Conservation (phyloP, 441 rosid genomes). For the Gossypium gossypioides region DNA sequence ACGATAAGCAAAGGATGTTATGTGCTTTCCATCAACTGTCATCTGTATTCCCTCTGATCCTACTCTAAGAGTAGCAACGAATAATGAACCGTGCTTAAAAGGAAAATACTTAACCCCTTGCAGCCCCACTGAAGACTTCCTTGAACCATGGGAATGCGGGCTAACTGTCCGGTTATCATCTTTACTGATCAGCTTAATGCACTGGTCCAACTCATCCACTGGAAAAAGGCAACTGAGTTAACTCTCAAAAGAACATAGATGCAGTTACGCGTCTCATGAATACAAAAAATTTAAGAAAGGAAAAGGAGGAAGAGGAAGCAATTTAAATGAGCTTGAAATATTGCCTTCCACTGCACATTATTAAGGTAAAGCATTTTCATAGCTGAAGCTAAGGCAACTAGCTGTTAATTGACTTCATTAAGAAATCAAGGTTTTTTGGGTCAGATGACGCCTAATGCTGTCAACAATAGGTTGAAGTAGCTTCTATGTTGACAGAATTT, state of each 20-base stretch:
- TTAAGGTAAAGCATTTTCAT: neutral
- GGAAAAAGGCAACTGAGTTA: conserved; percentile 17
- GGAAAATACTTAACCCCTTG: conserved; percentile 58
- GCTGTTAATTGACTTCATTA: neutral
- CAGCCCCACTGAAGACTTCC: conserved; percentile 25
- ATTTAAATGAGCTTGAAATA: conserved; percentile 1
- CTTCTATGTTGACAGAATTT: neutral
- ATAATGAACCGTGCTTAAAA: conserved; percentile 46
- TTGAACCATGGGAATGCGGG: conserved; percentile 37
- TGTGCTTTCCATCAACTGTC: conserved; percentile 69
- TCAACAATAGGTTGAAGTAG: neutral
- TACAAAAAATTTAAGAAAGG: neutral
- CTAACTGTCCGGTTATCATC: conserved; percentile 32
- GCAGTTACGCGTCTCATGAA: neutral
- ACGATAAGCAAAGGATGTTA: conserved; percentile 59
- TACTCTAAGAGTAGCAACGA: conserved; percentile 57
- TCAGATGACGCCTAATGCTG: neutral
- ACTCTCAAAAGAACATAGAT: neutral
- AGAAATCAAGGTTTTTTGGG: neutral
- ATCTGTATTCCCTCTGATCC: conserved; percentile 66
- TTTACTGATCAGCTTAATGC: conserved; percentile 71
- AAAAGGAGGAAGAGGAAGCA: neutral
- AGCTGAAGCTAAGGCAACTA: too few relatives aligned
- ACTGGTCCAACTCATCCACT: conserved; percentile 87
- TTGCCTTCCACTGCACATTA: neutral